Conservation (phyloP, 805 yeast species). For the Wickerhamomyces queroliae region DNA sequence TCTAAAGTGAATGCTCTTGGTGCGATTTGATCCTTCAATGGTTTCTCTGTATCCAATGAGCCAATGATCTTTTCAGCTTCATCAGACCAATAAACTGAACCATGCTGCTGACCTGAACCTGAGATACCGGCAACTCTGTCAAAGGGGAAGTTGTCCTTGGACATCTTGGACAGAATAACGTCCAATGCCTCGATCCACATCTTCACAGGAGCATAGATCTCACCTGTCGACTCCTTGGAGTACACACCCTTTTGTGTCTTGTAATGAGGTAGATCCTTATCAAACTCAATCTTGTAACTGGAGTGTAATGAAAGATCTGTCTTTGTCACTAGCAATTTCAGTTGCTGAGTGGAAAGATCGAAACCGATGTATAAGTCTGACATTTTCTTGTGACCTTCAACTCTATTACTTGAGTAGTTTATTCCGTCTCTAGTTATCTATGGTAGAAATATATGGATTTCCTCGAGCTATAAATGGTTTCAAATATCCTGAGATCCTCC, state of each 20-base stretch:
- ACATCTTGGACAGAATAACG: slow-evolving; percentile 47
- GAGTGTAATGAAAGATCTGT: slow-evolving; percentile 44
- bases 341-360: slow-evolving; percentile 86
- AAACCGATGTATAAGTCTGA: slow-evolving; percentile 46
- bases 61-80: slow-evolving; percentile 37
- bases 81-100: slow-evolving; percentile 75
- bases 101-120: slow-evolving; percentile 93
- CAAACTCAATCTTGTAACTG: slow-evolving; percentile 68
- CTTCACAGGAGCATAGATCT: slow-evolving; percentile 73
- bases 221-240: slow-evolving; percentile 44
- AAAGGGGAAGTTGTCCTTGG: slow-evolving; percentile 49
- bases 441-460: too few species aligned
- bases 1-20: slow-evolving; percentile 53
- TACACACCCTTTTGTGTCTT: slow-evolving; percentile 71
- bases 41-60: slow-evolving; percentile 25
- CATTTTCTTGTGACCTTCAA: not conserved
- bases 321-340: slow-evolving; percentile 67
- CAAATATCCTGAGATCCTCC: too few species aligned
- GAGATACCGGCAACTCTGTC: slow-evolving; percentile 55
- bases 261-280: slow-evolving; percentile 53
- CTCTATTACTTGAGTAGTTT: not conserved
- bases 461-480: too few species aligned
- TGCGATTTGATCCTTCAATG: slow-evolving; percentile 40
- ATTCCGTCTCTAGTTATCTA: too few species aligned
- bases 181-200: slow-evolving; percentile 90